Conservation (phyloP, 108 stramenopile genomes). For the Discostella stelligeroides region DNA sequence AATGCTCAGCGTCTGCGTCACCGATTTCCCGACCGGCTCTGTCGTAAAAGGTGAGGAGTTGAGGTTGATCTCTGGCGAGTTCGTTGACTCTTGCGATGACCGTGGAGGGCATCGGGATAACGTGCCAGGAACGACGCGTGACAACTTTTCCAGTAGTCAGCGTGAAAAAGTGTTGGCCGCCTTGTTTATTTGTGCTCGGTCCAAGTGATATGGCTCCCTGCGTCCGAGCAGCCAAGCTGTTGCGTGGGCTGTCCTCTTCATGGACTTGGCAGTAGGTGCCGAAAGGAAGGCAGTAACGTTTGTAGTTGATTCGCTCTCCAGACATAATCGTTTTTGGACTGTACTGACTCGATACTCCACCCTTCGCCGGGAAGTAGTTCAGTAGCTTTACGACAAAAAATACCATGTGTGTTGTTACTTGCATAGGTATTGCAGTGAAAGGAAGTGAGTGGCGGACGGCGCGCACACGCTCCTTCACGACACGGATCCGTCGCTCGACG, state of each 20-base stretch:
- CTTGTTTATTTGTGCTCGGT: constrained; percentile 6
- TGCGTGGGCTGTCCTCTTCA: constrained; percentile 10
- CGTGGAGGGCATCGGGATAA: not conserved
- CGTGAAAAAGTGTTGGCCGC: constrained; percentile 4
- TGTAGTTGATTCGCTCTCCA: constrained; percentile 15
- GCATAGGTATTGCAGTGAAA: not conserved
- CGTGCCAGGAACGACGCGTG: not conserved
- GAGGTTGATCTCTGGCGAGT: not conserved
- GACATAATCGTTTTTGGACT: constrained; percentile 25
- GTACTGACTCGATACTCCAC: constrained; percentile 13
- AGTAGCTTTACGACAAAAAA: constrained; percentile 15
- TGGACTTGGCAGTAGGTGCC: constrained; percentile 15
- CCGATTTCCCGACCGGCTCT: not conserved
- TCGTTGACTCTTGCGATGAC: constrained; percentile 6
- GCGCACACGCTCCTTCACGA: constrained; percentile 16
- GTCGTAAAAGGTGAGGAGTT: not conserved
- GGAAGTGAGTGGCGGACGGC: not conserved
- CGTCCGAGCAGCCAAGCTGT: constrained; percentile 6
- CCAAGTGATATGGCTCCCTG: constrained; percentile 14
- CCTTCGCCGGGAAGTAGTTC: constrained; percentile 16
- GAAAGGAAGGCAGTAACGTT: constrained; percentile 5
- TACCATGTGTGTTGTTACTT: constrained; percentile 2
- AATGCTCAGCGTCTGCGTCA: constrained; percentile 12
- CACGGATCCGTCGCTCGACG: constrained; percentile 4
- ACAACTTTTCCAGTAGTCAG: not conserved